Evolutionary conservation across 2,329 filamentous ascomycete genomes (phyloP), one percentile per base, ranked within the genome.

Genomic region (Metarhizium sp.): DNA sequence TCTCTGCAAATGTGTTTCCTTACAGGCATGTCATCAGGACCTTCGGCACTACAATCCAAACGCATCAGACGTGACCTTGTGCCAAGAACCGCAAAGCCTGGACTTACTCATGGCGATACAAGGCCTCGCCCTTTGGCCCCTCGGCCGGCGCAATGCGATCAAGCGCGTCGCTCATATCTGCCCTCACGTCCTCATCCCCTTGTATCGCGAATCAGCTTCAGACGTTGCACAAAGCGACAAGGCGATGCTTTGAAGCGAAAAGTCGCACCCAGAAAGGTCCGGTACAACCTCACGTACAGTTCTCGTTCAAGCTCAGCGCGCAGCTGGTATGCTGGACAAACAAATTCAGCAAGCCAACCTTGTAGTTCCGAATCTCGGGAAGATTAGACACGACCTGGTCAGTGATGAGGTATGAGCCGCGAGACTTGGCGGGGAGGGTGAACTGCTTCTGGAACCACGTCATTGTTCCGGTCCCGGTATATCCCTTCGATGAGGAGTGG

Each of bases 251-350:
- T 25, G 25, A 25, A 25, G 25, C 3, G 25, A 25, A 25, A 25
- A 25, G 3, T 25, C 25, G 25, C 25, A 25, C 4, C 32, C 32
- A 34, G 10, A 34, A 11, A 34, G 32, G 6, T 34, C 32, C 7
- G 32, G 7, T 8, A 34, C 14, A 29, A 14, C 36, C 5, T 40
- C 14, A 43, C 69, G 51, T 59, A 73, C 81, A 86, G 74, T 97
- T 97, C 79, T 99, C 94, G 68, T 99, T 99, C 64, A 99, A 75
- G 58, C 84, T 89, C 53, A 99, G 78, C 13, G 88, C 94, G 72
- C 91, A 96, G 66, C 85, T 90, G 5, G 94, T 99, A 74, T 99
- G 94, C 74, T 99, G 92, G 54, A 97, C 80, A 71, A 97, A 99
- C 50, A 99, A 79, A 69, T 96, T 85, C 59, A 97, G 75, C 58